Conservation (phyloP, 2,329 filamentous ascomycete species). For the Colletotrichum somersetense region DNA sequence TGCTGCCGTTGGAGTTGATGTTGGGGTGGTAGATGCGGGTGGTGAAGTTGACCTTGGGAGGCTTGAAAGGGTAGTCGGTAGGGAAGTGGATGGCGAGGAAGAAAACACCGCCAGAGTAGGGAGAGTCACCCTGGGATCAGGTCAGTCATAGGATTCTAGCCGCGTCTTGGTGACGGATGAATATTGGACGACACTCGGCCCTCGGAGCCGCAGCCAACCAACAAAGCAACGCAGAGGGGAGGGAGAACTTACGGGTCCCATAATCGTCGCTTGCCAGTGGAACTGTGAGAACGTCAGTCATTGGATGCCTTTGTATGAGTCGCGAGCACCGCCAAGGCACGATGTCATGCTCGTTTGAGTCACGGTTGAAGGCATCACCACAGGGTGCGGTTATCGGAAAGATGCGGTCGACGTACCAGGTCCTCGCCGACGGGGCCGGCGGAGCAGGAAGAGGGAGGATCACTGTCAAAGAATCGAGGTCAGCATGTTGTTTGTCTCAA, state of each 20-base stretch:
- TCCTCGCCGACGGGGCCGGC: slow-evolving; percentile 97
- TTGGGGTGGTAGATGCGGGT: slow-evolving; percentile 99
- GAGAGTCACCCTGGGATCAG: slow-evolving; percentile 81
- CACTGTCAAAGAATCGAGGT: slow-evolving; percentile 67
- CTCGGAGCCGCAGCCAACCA: background rate
- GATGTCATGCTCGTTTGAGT: slow-evolving; percentile 45
- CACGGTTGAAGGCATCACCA: slow-evolving; percentile 35
- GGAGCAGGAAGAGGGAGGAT: slow-evolving; percentile 98
- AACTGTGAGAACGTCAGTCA: slow-evolving; percentile 71
- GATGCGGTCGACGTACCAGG: slow-evolving; percentile 77
- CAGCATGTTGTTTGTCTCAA: slow-evolving; percentile 44
- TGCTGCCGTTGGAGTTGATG: slow-evolving; percentile 99
- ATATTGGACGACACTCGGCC: background rate
- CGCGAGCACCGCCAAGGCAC: background rate
- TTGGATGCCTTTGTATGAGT: slow-evolving; percentile 3
- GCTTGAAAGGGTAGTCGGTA: slow-evolving; percentile 99
- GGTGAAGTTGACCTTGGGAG: slow-evolving; percentile 99
- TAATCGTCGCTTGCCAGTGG: slow-evolving; percentile 99
- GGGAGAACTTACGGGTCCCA: slow-evolving; percentile 88
- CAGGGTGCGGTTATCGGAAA: slow-evolving; percentile 43
- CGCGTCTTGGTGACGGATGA: background rate
- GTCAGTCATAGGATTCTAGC: background rate
- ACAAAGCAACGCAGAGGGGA: background rate
- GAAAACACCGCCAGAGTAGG: slow-evolving; percentile 98
- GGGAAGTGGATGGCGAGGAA: slow-evolving; percentile 99